Base-by-base conservation (phyloP, 1,139 yeast genomes). In the Hansenula lynferdii region DNA sequence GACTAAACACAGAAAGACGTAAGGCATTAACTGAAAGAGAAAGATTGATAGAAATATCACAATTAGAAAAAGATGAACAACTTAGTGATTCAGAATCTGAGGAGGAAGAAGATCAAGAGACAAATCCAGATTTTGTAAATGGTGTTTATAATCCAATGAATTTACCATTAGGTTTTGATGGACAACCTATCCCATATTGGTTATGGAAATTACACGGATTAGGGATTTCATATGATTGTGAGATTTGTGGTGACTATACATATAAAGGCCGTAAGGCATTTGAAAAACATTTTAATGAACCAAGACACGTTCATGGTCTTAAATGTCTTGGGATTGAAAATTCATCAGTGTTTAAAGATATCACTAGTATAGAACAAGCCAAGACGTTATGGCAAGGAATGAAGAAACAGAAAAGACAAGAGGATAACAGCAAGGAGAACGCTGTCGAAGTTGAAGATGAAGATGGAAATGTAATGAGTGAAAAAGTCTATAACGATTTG, bases 181-280 rank as follows among this genome's bases (percentile, higher is more conserved):
- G 97, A 0, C 74, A 74, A 30, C 97, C 97, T 0, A 87, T 92
- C 28, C 98, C 98, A 1, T 78, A 71, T 42, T 92, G 99, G 99
- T 65, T 92, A 22, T 90, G 80, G 70, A 92, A 90, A 57, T 67
- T 89, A 26, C 92, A 87, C 53, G 98, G 98, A 0, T 67, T 90
- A 11, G 87, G 85, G 42, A 75, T 77, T 38, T 77, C 74, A 37
- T 86, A 78, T 51, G 57, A 65, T 2, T 92, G 99, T 61, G 97
- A 94, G 58, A 75, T 92, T 6, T 92, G 99, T 57, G 95, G 96
- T 2, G 81, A 86, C 53, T 61, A 66, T 30, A 65, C 67, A 8
- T 92, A 84, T 62, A 76, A 77, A 53, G 98, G 99, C 2, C 70
- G 95, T 18, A 67, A 71, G 35, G 71, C 73, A 1, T 92, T 78